Percentiles rank a stretch among this genome's conserved stretches.
phyloP scores from a whole-genome alignment of 768 basidiomycete genomes.

The Termitomyces sp. region DNA sequence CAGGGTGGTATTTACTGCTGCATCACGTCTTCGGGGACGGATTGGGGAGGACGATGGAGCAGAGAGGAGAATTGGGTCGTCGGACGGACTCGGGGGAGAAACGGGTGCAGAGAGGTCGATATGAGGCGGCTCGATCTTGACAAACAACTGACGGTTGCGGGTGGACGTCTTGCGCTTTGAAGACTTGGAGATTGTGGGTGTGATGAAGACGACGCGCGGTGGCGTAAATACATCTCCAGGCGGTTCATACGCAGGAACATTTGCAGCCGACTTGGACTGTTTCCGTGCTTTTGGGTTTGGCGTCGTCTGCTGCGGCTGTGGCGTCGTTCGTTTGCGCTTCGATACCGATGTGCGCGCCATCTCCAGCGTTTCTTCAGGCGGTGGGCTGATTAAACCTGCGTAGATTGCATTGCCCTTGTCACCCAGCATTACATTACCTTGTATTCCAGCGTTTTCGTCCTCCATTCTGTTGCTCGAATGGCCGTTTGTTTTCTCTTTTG shows the following conservation, averaged over 20 bases:
- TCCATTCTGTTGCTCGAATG: too few relatives aligned
- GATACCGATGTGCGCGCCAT: slow-evolving; percentile 18
- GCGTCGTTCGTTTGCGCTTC: slow-evolving; percentile 34
- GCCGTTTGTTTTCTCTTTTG: background rate
- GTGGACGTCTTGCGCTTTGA: slow-evolving; percentile 24
- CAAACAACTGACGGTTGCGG: slow-evolving; percentile 17
- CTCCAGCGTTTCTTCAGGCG: slow-evolving; percentile 50
- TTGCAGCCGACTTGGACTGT: slow-evolving; percentile 17
- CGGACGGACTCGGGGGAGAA: slow-evolving; percentile 69
- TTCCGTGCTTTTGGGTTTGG: slow-evolving; percentile 64
- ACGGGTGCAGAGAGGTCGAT: slow-evolving; percentile 53
- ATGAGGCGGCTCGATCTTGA: slow-evolving; percentile 66
- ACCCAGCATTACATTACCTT: too few relatives aligned
- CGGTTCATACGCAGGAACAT: slow-evolving; percentile 58
- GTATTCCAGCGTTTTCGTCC: too few relatives aligned
- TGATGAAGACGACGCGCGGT: slow-evolving; percentile 53
- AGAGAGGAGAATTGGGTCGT: slow-evolving; percentile 66
- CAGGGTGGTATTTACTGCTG: slow-evolving; percentile 15
- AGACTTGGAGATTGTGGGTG: slow-evolving; percentile 32
- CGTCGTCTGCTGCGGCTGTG: slow-evolving; percentile 33
- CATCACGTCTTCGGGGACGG: slow-evolving; percentile 5
- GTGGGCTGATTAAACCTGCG: slow-evolving; percentile 43
- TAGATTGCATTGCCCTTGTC: too few relatives aligned
- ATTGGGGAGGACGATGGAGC: slow-evolving; percentile 28
- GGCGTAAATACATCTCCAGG: slow-evolving; percentile 67